Conservation (phyloP, 73 alveolate genomes). For the Tetrahymena elliotti region DNA sequence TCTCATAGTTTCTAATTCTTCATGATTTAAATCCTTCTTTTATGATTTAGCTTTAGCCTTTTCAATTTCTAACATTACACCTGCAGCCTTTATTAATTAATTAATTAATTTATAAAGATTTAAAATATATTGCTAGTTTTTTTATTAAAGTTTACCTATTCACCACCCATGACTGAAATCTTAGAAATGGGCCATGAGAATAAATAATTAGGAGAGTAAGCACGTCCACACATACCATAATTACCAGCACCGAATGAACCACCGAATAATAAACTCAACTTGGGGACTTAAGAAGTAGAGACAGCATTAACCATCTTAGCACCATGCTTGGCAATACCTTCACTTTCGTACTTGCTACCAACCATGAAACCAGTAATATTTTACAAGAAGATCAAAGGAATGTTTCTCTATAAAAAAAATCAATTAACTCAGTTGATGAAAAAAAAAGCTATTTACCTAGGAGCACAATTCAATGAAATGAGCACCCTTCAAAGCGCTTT, state of each 20-base stretch:
- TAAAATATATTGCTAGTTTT: no score
- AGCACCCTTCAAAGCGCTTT: constrained; percentile 90
- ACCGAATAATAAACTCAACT: constrained; percentile 75
- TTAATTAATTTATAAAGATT: neutral
- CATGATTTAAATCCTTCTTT: constrained; percentile 49
- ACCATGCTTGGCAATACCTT: constrained; percentile 95
- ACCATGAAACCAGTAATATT: constrained; percentile 97
- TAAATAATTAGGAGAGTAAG: constrained; percentile 85
- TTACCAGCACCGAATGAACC: constrained; percentile 97
- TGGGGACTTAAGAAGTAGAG: constrained; percentile 89
- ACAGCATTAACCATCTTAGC: constrained; percentile 96
- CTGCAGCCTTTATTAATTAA: constrained; percentile 28
- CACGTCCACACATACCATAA: constrained; percentile 98
- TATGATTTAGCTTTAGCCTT: constrained; percentile 38
- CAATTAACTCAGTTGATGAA: neutral
- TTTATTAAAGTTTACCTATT: constrained; percentile 39
- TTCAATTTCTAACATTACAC: constrained; percentile 42
- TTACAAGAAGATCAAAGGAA: constrained; percentile 81
- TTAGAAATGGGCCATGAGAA: constrained; percentile 85
- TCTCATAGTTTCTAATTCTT: constrained; percentile 40
- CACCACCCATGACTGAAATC: constrained; percentile 97
- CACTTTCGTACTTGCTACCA: constrained; percentile 78
- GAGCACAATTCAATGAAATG: constrained; percentile 86
- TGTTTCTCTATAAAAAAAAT: constrained; percentile 59
- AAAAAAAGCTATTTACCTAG: neutral